phyloP scores from a whole-genome alignment of 2,329 filamentous ascomycete species.

The Hypomyces rosellus region DNA sequence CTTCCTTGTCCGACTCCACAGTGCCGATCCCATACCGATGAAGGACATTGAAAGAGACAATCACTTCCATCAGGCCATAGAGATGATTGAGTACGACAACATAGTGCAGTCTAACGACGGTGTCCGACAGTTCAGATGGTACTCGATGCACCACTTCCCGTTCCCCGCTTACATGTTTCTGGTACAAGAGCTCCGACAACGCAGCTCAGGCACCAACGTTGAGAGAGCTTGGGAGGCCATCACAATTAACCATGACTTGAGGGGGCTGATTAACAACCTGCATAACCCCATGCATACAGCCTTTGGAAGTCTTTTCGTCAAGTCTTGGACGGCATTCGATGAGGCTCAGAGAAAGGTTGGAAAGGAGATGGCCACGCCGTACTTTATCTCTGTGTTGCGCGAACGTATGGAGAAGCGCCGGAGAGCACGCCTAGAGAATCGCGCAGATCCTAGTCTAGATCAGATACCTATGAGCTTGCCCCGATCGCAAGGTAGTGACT shows the following conservation, averaged over 20 bases:
- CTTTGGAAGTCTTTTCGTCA: conserved; percentile 53
- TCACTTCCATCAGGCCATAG: conserved; percentile 48
- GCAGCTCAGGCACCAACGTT: conserved; percentile 47
- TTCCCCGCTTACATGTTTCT: conserved; percentile 57
- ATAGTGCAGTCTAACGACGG: conserved; percentile 45
- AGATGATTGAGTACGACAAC: conserved; percentile 55
- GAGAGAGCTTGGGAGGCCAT: conserved; percentile 55
- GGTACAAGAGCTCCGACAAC: conserved; percentile 47
- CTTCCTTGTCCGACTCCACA: conserved; percentile 45
- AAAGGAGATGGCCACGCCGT: conserved; percentile 35
- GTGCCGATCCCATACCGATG: conserved; percentile 31
- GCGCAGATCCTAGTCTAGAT: conserved; percentile 16
- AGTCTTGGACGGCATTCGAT: conserved; percentile 55
- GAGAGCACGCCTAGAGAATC: conserved; percentile 24
- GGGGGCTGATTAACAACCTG: conserved; percentile 42
- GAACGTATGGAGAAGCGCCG: conserved; percentile 35
- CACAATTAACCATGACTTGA: conserved; percentile 46
- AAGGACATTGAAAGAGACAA: conserved; percentile 44
- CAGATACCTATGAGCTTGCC: conserved; percentile 21
- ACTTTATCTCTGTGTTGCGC: conserved; percentile 42
- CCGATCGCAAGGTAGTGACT: conserved; percentile 11
- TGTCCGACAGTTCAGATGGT: conserved; percentile 51
- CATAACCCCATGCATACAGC: conserved; percentile 52
- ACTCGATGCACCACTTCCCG: conserved; percentile 53
- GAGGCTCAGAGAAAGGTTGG: conserved; percentile 40